Evolutionary conservation across 1,284 basidiomycete species (phyloP).

Genomic region (Phaffia rhodozyma): DNA sequence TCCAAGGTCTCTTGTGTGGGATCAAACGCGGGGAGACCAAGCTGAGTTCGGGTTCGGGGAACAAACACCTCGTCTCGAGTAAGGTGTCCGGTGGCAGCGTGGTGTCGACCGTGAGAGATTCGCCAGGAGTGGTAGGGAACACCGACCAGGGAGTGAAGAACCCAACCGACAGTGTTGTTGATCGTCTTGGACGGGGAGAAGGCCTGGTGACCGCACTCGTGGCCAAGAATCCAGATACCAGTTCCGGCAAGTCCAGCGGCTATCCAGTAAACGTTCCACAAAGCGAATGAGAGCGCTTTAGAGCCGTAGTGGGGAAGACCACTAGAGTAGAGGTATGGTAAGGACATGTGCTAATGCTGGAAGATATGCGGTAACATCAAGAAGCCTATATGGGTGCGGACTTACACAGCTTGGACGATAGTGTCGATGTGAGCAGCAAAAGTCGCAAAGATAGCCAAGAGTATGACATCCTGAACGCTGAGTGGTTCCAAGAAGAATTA

Average conservation of each 20-base stretch:
- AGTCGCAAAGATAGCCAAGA: conserved; percentile 48
- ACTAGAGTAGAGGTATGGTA: conserved; percentile 31
- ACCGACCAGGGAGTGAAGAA: conserved; percentile 82
- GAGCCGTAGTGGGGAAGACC: conserved; percentile 51
- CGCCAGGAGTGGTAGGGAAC: conserved; percentile 98
- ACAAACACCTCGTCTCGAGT: conserved; percentile 96
- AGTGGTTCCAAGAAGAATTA: conserved; percentile 7
- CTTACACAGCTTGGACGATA: conserved; percentile 17
- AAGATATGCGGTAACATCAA: not conserved
- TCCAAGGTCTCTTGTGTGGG: conserved; percentile 51
- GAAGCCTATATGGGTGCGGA: not conserved
- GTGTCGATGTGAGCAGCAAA: conserved; percentile 21
- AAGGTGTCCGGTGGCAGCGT: conserved; percentile 89
- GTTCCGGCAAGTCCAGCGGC: conserved; percentile 74
- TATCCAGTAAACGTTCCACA: conserved; percentile 77
- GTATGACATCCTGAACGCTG: conserved; percentile 61
- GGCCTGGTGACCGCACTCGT: conserved; percentile 63
- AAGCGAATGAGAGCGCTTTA: conserved; percentile 52
- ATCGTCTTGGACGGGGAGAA: conserved; percentile 90
- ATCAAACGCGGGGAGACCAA: conserved; percentile 51
- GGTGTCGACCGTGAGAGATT: conserved; percentile 92
- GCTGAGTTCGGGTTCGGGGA: conserved; percentile 69
- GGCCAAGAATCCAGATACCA: conserved; percentile 86
- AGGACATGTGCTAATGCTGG: conserved; percentile 11
- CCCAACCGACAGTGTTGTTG: conserved; percentile 90